A percentile compares a stretch with the other conserved stretches of the same genome.
These are phyloP conservation scores for Lunularia cruciata DNA, from an alignment of 225 moss, liverwort and hornwort species.

Conservation along the genomic window DNA sequence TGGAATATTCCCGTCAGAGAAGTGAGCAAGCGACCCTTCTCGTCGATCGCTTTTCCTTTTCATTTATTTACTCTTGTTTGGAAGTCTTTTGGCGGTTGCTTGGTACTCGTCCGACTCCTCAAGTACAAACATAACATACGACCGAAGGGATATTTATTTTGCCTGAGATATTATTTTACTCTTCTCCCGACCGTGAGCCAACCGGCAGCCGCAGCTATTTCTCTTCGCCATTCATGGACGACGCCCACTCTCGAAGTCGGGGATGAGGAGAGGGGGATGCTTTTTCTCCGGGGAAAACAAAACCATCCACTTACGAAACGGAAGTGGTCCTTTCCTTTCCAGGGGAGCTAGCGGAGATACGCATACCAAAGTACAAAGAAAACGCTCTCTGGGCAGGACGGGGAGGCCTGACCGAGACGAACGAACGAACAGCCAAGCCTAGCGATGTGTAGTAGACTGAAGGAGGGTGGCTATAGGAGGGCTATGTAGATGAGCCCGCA, in stretches of 20 bases:
- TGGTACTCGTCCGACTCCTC: neutral
- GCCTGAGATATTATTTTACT: no score
- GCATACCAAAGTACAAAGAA: no score
- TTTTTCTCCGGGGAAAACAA: no score
- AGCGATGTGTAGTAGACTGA: no score
- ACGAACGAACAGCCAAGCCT: no score
- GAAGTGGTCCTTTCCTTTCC: no score
- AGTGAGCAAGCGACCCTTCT: conserved; percentile 8
- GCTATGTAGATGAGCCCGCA: neutral
- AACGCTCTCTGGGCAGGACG: no score
- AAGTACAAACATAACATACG: neutral
- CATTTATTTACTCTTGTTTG: conserved; percentile 9
- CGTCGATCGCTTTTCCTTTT: neutral
- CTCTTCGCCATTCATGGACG: neutral
- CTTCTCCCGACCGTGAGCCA: neutral
- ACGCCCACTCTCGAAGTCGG: neutral
- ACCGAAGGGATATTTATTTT: neutral
- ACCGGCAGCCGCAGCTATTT: neutral
- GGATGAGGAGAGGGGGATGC: neutral
- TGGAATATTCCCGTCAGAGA: conserved; percentile 6
- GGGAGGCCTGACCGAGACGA: no score
- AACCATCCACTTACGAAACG: no score
- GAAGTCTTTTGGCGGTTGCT: conserved; percentile 14
- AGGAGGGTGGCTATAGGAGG: no score
- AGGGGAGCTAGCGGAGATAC: no score